Evolutionary conservation across 208 protist species (phyloP).

Genomic region (Trypanosomatidae sp.): DNA sequence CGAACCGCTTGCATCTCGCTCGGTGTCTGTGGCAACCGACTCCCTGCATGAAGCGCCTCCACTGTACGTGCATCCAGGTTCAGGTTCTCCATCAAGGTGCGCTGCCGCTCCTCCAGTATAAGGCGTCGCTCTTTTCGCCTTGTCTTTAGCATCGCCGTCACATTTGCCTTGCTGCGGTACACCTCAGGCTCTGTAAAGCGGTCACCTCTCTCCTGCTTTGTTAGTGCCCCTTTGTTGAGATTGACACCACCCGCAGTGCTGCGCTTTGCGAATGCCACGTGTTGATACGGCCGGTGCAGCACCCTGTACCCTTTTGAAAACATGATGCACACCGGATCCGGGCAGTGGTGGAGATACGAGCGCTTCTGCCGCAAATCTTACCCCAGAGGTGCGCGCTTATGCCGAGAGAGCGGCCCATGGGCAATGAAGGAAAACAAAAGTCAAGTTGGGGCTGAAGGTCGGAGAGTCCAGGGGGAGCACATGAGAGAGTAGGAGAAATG

Average conservation of each 20-base stretch:
- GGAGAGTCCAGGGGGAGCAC: background rate
- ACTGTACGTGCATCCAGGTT: slow-evolving; percentile 39
- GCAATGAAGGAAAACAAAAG: background rate
- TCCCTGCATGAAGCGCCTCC: slow-evolving; percentile 37
- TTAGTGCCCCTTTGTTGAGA: slow-evolving; percentile 57
- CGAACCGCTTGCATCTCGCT: slow-evolving; percentile 37
- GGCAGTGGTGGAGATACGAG: background rate
- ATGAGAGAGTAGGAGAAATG: background rate
- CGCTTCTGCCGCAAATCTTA: background rate
- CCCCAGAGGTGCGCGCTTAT: background rate
- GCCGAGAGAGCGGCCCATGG: background rate
- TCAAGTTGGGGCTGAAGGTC: background rate
- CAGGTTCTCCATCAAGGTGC: slow-evolving; percentile 29
- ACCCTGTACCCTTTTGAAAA: slow-evolving; percentile 6
- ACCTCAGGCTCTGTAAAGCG: slow-evolving; percentile 71
- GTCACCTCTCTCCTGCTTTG: slow-evolving; percentile 54
- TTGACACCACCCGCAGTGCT: slow-evolving; percentile 45
- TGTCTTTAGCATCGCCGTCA: slow-evolving; percentile 61
- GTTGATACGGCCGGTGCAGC: slow-evolving; percentile 29
- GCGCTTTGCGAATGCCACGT: slow-evolving; percentile 34
- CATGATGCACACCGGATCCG: background rate
- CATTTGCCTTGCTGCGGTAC: slow-evolving; percentile 64
- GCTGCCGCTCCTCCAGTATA: slow-evolving; percentile 38
- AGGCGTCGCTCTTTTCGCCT: slow-evolving; percentile 42
- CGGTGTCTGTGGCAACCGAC: slow-evolving; percentile 23